Conservation (phyloP, 73 alveolate species). For the Paramecium octaurelia region DNA sequence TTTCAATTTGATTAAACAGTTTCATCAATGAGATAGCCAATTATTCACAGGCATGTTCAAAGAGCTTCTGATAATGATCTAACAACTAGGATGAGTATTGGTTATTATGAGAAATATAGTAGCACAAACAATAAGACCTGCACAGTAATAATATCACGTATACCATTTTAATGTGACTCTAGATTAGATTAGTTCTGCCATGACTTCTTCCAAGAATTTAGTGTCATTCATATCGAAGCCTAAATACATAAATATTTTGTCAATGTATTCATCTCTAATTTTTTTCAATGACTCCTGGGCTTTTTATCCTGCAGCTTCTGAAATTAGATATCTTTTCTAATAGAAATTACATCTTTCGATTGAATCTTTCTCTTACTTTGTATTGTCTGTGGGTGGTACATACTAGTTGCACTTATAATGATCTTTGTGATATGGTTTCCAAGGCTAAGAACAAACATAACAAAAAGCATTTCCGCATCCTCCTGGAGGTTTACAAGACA, state of each 20-base stretch:
- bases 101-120: neutral
- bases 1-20: neutral
- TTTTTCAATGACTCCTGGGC: neutral
- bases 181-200: constrained; percentile 13
- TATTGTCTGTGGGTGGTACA: constrained; percentile 11
- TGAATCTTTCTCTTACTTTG: constrained; percentile 27
- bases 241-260: neutral
- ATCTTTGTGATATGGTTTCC: constrained; percentile 70
- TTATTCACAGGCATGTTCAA: neutral
- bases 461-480: constrained; percentile 81
- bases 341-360: constrained; percentile 58
- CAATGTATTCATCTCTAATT: neutral
- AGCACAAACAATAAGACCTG: constrained; percentile 28
- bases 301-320: constrained; percentile 31
- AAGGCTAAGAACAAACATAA: constrained; percentile 74
- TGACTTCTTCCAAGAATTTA: neutral
- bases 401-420: constrained; percentile 71
- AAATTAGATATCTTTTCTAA: constrained; percentile 66
- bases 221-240: neutral
- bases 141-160: neutral
- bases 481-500: constrained; percentile 69
- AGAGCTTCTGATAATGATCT: neutral
- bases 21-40: neutral
- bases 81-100: neutral
- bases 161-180: constrained; percentile 39